Base-by-base conservation (phyloP, 2,329 filamentous ascomycete genomes). In the Apiospora phragmitis region DNA sequence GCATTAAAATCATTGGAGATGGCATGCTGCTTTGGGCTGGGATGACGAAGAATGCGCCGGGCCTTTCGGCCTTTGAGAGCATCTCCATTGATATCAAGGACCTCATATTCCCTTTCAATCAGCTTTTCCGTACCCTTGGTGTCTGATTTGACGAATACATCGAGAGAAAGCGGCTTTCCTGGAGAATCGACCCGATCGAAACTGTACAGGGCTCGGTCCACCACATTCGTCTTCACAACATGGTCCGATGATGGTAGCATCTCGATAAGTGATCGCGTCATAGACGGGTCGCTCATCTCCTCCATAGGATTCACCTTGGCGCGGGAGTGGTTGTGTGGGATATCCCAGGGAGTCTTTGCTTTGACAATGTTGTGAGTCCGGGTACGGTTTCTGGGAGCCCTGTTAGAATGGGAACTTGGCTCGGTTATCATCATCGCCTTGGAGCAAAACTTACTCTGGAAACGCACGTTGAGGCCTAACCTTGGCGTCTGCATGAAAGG, bases 31-130 rank as follows among this genome's bases (percentile, higher is more conserved):
- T 6, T 76, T 65, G 12, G 72, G 71, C 72, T 77, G 75, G 76
- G 75, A 16, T 75, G 76, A 24, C 83, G 82, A 69, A 86, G 76
- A 68, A 81, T 80, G 68, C 79, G 79, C 21, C 83, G 82, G 18
- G 83, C 84, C 80, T 82, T 84, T 51, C 81, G 79, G 51, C 84
- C 84, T 74, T 80, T 82, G 47, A 85, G 78, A 1, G 81, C 76
- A 49, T 85, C 80, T 26, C 84, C 84, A 62, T 85, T 83, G 72
- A 73, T 79, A 72, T 86, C 84, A 18, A 86, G 73, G 38, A 86
- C 81, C 77, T 85, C 84, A 73, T 85, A 86, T 76, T 86, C 84
- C 74, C 83, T 82, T 78, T 85, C 82, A 55, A 85, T 80, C 68
- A 85, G 77, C 73, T 80, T 82, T 76, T 85, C 84, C 42, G 82